Base-by-base conservation (phyloP, 371 early-diverging fungal genomes). In the Mucor lusitanicus region DNA sequence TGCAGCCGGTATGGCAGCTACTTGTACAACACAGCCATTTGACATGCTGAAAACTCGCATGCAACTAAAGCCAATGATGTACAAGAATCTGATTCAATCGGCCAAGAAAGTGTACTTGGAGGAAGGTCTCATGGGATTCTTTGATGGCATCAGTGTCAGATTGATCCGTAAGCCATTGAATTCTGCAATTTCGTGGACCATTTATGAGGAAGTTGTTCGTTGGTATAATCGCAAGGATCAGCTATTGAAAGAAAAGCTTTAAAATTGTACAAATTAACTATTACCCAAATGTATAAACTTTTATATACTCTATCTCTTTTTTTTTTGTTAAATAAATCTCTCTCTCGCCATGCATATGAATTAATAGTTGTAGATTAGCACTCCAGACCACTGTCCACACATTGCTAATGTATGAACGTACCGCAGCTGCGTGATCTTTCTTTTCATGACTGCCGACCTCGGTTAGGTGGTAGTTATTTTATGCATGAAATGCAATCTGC, bases 1-100 rank as follows among this genome's bases (percentile, higher is more conserved):
- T 3, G 62, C 83, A 5, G 88, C 92, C 23, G 94, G 94, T 0
- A 76, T 92, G 30, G 75, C 87, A 17, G 92, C 98, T 4, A 93
- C 95, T 21, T 81, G 87, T 19, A 69, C 92, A 21, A 97, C 97
- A 3, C 96, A 98, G 57, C 98, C 98, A 2, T 98, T 97, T 77
- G 97, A 96, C 68, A 83, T 96, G 87, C 77, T 97, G 59, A 95
- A 95, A 67, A 97, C 97, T 2, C 86, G 97, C 27, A 94, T 97
- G 85, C 97, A 98, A 69, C 75, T 97, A 27, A 86, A 91, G 63
- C 98, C 97, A 44, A 66, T 69, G 5, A 79, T 85, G 19, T 95
- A 95, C 74, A 76, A 71, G 60, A 89, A 89, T 40, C 79, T 87
- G 23, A 72, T 79, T 35, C 85, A 90, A 57, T 85, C 89, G 4